phyloP scores from a whole-genome alignment of 2,329 filamentous ascomycete species.

The Phyllosticta capitalensis region DNA sequence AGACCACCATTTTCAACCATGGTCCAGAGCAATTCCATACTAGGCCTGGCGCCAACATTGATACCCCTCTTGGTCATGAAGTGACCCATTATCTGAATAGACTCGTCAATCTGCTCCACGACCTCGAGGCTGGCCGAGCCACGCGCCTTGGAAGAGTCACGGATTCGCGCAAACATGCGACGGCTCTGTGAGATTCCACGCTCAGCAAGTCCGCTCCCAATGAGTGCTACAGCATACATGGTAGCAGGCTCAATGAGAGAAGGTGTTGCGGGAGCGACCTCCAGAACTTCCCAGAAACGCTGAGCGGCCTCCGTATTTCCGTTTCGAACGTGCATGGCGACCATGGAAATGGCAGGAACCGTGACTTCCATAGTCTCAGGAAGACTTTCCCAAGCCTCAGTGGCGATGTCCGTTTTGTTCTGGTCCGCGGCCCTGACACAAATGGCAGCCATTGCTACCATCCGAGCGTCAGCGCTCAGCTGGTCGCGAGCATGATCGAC shows the following conservation, averaged over 20 bases:
- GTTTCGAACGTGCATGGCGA: constrained; percentile 76
- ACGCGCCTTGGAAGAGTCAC: constrained; percentile 46
- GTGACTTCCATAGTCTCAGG: constrained; percentile 35
- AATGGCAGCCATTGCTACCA: constrained; percentile 60
- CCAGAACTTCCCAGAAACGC: constrained; percentile 69
- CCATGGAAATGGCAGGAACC: constrained; percentile 63
- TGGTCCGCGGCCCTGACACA: constrained; percentile 72
- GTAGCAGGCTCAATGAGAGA: constrained; percentile 77
- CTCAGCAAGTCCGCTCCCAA: constrained; percentile 75
- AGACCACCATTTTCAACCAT: constrained; percentile 58
- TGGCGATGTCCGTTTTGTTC: constrained; percentile 59
- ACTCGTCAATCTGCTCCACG: constrained; percentile 78
- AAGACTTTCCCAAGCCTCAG: constrained; percentile 43
- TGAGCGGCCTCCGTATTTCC: constrained; percentile 70
- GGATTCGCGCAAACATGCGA: constrained; percentile 78
- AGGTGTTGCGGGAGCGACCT: constrained; percentile 49
- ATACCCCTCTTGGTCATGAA: constrained; percentile 46
- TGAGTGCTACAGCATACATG: constrained; percentile 83
- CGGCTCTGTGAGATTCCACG: constrained; percentile 72
- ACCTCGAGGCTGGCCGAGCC: constrained; percentile 44
- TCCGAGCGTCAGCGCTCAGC: constrained; percentile 50
- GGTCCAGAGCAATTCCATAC: constrained; percentile 51
- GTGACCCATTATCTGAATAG: constrained; percentile 57
- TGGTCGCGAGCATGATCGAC: constrained; percentile 58
- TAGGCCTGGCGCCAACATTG: constrained; percentile 44